A percentile compares a stretch with the other conserved stretches of the same genome.
phyloP scores from a whole-genome alignment of 2,329 filamentous ascomycete genomes.

The Colletotrichum caudatum region DNA sequence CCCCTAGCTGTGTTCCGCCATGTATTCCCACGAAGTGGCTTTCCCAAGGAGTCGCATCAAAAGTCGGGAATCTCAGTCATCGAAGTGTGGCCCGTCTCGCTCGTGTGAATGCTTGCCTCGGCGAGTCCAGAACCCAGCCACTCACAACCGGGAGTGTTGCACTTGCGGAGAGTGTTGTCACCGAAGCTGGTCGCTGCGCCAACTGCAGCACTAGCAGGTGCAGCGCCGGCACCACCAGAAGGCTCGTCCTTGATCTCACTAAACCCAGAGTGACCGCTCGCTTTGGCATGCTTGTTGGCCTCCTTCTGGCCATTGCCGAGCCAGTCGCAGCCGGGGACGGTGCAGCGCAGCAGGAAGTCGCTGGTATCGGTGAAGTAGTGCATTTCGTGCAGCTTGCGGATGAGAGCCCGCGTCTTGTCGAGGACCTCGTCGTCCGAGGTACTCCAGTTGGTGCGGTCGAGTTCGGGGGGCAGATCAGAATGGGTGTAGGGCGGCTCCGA shows the following conservation, averaged over 20 bases:
- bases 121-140: conserved; percentile 75
- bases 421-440: conserved; percentile 74
- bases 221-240: conserved; percentile 54
- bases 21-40: background rate
- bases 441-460: conserved; percentile 75
- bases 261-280: conserved; percentile 71
- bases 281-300: conserved; percentile 71
- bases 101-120: conserved; percentile 68
- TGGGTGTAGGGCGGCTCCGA: conserved; percentile 67
- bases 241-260: conserved; percentile 72
- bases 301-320: conserved; percentile 75
- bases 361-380: conserved; percentile 93
- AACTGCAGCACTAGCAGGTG: background rate
- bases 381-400: conserved; percentile 72
- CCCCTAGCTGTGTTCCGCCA: background rate
- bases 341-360: conserved; percentile 82
- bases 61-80: conserved; percentile 55
- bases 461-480: conserved; percentile 73
- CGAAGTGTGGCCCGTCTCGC: conserved; percentile 68
- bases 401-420: conserved; percentile 73
- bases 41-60: conserved; percentile 35
- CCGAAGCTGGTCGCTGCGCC: conserved; percentile 1
- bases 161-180: conserved; percentile 77
- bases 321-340: conserved; percentile 71
- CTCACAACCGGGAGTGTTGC: conserved; percentile 72